Conservation (phyloP, 768 basidiomycete species). For the Kwoniella bestiolae region DNA sequence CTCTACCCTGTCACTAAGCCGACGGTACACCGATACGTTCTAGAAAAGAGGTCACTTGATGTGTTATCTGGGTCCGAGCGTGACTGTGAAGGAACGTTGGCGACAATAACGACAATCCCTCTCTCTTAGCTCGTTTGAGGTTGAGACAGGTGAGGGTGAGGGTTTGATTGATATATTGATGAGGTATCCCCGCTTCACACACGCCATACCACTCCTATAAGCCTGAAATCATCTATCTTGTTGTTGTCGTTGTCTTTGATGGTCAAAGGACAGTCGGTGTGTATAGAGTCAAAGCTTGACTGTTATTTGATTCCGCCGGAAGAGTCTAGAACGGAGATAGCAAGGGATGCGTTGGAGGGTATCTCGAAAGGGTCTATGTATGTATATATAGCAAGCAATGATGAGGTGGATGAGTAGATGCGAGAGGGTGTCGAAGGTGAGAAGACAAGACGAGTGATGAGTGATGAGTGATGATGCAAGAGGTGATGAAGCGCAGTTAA, state of each 20-base stretch:
- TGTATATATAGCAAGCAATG: slow-evolving; percentile 11
- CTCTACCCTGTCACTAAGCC: not conserved
- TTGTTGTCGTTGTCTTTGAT: too few species aligned
- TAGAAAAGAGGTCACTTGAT: not conserved
- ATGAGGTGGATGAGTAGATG: not conserved
- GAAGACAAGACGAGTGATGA: not conserved
- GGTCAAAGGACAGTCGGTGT: not conserved
- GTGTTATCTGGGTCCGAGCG: not conserved
- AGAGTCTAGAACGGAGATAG: not conserved
- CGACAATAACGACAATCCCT: not conserved
- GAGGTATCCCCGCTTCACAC: too few species aligned
- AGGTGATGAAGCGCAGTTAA: slow-evolving; percentile 3
- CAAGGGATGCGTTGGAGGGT: not conserved
- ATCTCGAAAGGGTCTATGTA: not conserved
- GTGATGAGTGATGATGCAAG: not conserved
- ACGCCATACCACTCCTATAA: too few species aligned
- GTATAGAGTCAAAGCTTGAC: not conserved
- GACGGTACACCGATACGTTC: not conserved
- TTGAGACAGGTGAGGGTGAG: not conserved
- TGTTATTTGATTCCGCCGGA: not conserved
- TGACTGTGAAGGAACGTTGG: not conserved
- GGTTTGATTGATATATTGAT: too few species aligned
- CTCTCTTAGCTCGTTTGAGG: not conserved
- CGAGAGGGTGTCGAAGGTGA: not conserved
- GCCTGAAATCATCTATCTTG: too few species aligned